A percentile compares a stretch with the other conserved stretches of the same genome.
These are phyloP conservation scores for Sporothrix pallida DNA, from an alignment of 2,329 filamentous ascomycete species.

Conservation along the genomic window DNA sequence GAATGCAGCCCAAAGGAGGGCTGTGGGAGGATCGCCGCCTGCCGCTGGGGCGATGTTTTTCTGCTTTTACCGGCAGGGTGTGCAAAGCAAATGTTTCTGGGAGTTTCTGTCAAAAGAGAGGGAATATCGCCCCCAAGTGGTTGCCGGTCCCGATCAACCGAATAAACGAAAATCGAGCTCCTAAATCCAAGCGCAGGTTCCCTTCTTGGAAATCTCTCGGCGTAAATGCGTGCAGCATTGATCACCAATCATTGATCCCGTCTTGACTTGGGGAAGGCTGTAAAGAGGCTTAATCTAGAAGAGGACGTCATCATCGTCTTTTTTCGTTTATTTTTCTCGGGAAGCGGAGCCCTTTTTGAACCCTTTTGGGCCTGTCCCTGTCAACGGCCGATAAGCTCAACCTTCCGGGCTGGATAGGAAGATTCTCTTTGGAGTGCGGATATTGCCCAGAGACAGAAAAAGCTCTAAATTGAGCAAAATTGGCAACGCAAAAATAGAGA, in stretches of 20 bases:
- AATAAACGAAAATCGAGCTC: not conserved
- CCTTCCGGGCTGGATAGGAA: not conserved
- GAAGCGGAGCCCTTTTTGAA: not conserved
- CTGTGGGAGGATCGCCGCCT: not conserved
- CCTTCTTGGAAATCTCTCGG: slow-evolving; percentile 20
- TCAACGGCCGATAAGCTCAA: not conserved
- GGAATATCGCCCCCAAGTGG: too few relatives aligned
- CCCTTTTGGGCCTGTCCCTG: not conserved
- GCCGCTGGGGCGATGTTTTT: not conserved
- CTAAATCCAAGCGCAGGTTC: not conserved
- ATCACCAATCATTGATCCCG: not conserved
- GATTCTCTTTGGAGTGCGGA: too few relatives aligned
- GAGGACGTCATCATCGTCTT: slow-evolving; percentile 18
- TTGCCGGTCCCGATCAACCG: not conserved
- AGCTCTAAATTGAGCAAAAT: slow-evolving; percentile 14
- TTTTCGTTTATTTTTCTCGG: slow-evolving; percentile 1
- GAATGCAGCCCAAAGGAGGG: not conserved
- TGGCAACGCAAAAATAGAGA: not conserved
- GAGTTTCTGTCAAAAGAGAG: too few relatives aligned
- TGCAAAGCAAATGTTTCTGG: too few relatives aligned
- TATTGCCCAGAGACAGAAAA: not conserved
- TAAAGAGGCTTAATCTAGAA: not conserved
- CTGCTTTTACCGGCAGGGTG: slow-evolving; percentile 2
- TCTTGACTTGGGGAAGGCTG: slow-evolving; percentile 12
- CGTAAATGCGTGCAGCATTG: slow-evolving; percentile 23